Conservation (phyloP, 495 filamentous ascomycete genomes). For the Trichoderma erinaceum region DNA sequence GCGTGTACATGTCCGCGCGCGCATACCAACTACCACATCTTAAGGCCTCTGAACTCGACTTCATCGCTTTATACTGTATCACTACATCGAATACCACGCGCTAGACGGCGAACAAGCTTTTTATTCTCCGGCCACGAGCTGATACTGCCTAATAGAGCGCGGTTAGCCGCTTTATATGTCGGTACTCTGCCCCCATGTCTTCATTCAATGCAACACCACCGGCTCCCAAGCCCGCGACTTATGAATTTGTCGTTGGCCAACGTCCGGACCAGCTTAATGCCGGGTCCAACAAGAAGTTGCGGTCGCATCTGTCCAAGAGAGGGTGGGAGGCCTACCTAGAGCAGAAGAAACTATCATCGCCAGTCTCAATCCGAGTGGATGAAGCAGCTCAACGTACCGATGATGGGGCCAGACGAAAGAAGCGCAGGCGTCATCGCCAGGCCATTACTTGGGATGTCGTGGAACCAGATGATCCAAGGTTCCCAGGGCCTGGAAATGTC, state of each 20-base stretch:
- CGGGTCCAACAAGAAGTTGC: background rate
- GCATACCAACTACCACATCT: background rate
- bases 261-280: slow-evolving; percentile 8
- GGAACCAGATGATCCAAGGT: background rate
- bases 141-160: background rate
- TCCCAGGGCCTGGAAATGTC: background rate
- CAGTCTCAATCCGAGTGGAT: background rate
- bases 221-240: background rate
- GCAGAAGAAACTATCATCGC: background rate
- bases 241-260: slow-evolving; percentile 13
- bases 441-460: background rate
- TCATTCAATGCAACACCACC: background rate
- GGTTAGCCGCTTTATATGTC: background rate
- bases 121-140: background rate
- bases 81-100: background rate
- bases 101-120: background rate
- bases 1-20: background rate
- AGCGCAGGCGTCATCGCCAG: background rate
- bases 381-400: background rate
- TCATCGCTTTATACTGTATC: background rate
- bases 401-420: background rate
- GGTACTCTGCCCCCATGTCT: background rate
- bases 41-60: background rate
- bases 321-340: background rate
- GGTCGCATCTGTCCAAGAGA: slow-evolving; percentile 3